phyloP scores from a whole-genome alignment of 495 filamentous ascomycete species.

The Aspergillus saccharolyticus region DNA sequence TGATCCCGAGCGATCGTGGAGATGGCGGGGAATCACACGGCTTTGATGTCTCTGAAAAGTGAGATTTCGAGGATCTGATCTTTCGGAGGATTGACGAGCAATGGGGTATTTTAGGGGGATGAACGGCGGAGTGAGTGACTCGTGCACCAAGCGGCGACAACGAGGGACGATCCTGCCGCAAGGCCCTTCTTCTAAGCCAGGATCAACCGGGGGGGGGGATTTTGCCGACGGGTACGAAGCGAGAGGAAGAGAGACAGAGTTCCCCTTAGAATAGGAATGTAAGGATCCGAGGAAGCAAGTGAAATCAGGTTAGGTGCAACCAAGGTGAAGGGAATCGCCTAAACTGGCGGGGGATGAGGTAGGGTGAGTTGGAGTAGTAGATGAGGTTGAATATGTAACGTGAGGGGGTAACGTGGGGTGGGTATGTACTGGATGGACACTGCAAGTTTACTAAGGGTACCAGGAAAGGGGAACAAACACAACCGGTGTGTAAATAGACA shows the following conservation, averaged over 20 bases:
- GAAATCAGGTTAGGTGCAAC: neutral
- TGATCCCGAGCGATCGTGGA: neutral
- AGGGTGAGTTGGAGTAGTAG: neutral
- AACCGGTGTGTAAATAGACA: neutral
- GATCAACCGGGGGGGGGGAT: neutral
- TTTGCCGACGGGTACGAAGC: neutral
- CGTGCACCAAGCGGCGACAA: neutral
- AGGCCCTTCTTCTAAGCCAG: neutral
- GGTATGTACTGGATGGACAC: neutral
- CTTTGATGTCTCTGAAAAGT: neutral
- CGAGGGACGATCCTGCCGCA: neutral
- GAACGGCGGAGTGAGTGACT: neutral
- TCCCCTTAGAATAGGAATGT: too few relatives aligned
- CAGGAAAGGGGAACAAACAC: neutral
- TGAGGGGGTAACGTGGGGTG: constrained; percentile 4
- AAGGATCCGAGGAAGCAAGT: neutral
- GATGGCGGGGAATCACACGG: neutral
- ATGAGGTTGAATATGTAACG: constrained; percentile 7
- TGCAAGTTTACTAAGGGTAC: too few relatives aligned
- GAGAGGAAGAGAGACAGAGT: neutral
- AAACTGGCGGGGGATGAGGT: constrained; percentile 5
- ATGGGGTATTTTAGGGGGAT: neutral
- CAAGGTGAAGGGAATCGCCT: too few relatives aligned
- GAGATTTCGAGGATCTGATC: neutral
- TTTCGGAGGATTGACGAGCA: neutral